Conservation (phyloP, 345 rosid genomes). For the Limnanthes douglasii region DNA sequence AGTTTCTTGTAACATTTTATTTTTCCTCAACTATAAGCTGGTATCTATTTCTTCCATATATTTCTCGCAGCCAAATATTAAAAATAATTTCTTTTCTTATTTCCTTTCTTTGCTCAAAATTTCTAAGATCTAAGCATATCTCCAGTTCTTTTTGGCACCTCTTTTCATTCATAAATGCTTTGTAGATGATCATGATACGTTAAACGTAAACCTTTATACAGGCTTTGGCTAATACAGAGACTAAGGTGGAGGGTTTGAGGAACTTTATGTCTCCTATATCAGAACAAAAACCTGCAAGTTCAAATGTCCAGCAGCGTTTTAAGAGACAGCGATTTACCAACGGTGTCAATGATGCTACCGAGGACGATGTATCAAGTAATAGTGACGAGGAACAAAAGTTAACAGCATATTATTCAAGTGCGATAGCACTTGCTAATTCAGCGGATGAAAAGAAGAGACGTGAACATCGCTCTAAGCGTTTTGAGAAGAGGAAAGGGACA, state of each 20-base stretch:
- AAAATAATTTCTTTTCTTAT: too few species aligned
- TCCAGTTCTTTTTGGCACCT: too few species aligned
- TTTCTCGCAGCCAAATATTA: too few species aligned
- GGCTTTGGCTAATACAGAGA: slow-evolving; percentile 25
- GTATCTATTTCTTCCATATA: too few species aligned
- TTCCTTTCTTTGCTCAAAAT: slow-evolving; percentile 1
- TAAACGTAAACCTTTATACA: slow-evolving; percentile 20
- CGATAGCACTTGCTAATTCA: slow-evolving; percentile 48
- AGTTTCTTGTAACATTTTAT: too few species aligned
- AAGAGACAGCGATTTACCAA: slow-evolving; percentile 66
- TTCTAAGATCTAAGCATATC: too few species aligned
- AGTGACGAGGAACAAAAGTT: slow-evolving; percentile 81
- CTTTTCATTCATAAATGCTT: slow-evolving; percentile 3
- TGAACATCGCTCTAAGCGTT: slow-evolving; percentile 85
- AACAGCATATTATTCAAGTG: slow-evolving; percentile 65
- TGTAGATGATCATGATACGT: slow-evolving; percentile 1
- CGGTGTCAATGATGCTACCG: slow-evolving; percentile 25
- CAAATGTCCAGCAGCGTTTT: slow-evolving; percentile 40
- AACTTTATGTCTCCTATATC: slow-evolving; percentile 18
- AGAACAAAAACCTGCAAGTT: slow-evolving; percentile 37
- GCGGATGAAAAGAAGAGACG: slow-evolving; percentile 92
- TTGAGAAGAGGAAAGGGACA: slow-evolving; percentile 65
- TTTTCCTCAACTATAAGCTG: too few species aligned
- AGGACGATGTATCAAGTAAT: slow-evolving; percentile 82
- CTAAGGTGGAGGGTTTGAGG: slow-evolving; percentile 34